phyloP scores from a whole-genome alignment of 306 rosid genomes.

The Cyamopsis tetragonoloba region DNA sequence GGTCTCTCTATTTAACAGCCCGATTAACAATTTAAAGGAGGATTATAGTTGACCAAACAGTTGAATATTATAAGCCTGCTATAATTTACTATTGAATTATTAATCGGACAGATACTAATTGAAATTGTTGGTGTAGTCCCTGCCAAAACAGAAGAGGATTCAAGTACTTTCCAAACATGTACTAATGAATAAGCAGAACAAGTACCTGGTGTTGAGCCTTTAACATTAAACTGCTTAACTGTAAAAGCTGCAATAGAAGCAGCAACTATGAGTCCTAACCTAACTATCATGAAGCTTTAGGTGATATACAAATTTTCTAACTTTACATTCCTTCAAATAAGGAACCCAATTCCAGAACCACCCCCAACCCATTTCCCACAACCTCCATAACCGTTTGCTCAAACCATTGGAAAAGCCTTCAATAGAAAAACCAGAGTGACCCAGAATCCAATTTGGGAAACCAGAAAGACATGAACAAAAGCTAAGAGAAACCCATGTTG shows the following conservation, averaged over 20 bases:
- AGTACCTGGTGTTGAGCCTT: slow-evolving; percentile 50
- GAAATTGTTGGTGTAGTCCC: too few species aligned
- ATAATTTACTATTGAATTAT: too few species aligned
- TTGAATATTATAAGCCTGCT: too few species aligned
- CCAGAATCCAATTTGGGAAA: too few species aligned
- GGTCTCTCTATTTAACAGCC: too few species aligned
- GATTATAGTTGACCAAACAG: too few species aligned
- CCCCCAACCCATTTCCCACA: slow-evolving; percentile 34
- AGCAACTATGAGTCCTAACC: slow-evolving; percentile 84
- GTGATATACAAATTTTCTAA: slow-evolving; percentile 31
- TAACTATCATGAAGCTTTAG: slow-evolving; percentile 64
- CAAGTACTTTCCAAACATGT: too few species aligned
- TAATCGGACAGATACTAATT: too few species aligned
- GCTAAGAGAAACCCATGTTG: slow-evolving; percentile 21
- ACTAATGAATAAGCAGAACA: not conserved
- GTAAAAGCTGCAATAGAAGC: slow-evolving; percentile 84
- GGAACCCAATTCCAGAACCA: slow-evolving; percentile 32
- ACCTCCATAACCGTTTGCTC: slow-evolving; percentile 40
- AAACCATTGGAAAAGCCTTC: slow-evolving; percentile 35
- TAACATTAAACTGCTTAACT: slow-evolving; percentile 62
- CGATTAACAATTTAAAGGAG: too few species aligned
- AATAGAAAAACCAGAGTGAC: slow-evolving; percentile 24
- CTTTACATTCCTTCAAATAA: slow-evolving; percentile 30
- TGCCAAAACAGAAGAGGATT: too few species aligned
- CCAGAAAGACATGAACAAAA: slow-evolving; percentile 4